phyloP scores from a whole-genome alignment of 2,329 filamentous ascomycete species.

The Purpureocillium takamizusanense region DNA sequence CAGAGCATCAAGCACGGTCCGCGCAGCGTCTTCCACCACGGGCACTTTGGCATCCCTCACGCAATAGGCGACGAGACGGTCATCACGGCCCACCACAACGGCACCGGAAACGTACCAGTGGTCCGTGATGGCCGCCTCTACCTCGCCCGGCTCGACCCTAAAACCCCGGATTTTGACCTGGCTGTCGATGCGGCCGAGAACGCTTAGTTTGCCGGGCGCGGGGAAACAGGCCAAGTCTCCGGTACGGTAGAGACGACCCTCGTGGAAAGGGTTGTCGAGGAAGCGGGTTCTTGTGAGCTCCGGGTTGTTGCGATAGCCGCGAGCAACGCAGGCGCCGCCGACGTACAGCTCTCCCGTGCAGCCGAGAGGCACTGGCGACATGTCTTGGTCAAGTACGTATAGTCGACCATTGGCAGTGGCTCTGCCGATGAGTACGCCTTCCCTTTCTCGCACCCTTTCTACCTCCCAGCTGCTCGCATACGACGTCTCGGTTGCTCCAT shows the following conservation, averaged over 20 bases:
- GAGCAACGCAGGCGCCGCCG: constrained; percentile 18
- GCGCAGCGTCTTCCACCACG: neutral
- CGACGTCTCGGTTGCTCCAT: constrained; percentile 20
- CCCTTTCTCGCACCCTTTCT: constrained; percentile 13
- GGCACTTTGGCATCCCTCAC: neutral
- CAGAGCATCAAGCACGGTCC: neutral
- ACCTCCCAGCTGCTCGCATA: constrained; percentile 12
- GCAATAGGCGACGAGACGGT: constrained; percentile 8
- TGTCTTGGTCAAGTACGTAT: constrained; percentile 28
- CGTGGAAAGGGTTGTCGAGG: constrained; percentile 7
- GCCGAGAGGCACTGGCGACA: constrained; percentile 26
- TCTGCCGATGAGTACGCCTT: constrained; percentile 6
- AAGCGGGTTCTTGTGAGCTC: constrained; percentile 6
- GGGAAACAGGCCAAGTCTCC: constrained; percentile 11
- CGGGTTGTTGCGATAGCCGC: constrained; percentile 8
- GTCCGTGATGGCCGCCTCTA: constrained; percentile 8
- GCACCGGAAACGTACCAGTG: constrained; percentile 6
- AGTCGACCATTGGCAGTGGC: constrained; percentile 18
- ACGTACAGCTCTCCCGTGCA: constrained; percentile 22
- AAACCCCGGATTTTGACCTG: constrained; percentile 14
- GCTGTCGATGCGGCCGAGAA: constrained; percentile 11
- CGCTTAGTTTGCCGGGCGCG: constrained; percentile 5
- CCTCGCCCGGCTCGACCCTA: constrained; percentile 11
- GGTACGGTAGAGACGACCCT: constrained; percentile 10
- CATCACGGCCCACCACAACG: constrained; percentile 5